Conservation (phyloP, 2,329 filamentous ascomycete species). For the Calonectria montana region DNA sequence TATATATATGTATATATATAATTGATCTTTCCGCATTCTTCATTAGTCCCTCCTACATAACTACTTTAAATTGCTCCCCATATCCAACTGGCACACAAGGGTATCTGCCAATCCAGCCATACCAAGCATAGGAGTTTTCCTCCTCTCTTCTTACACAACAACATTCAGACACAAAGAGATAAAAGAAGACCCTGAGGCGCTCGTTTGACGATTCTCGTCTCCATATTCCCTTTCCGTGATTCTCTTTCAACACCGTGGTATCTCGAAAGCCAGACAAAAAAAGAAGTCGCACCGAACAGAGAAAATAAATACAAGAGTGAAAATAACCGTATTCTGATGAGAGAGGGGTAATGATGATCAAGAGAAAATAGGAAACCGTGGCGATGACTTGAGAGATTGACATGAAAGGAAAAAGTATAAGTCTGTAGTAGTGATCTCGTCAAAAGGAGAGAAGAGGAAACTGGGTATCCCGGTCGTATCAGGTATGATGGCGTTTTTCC, state of each 20-base stretch:
- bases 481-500: constrained; percentile 17
- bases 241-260: constrained; percentile 39
- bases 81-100: constrained; percentile 22
- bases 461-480: constrained; percentile 39
- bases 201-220: constrained; percentile 14
- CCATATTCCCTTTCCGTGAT: constrained; percentile 1
- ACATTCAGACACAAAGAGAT: constrained; percentile 1
- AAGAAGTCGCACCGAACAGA: constrained; percentile 15
- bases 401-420: constrained; percentile 19
- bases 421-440: constrained; percentile 30
- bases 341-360: constrained; percentile 19
- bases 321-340: background rate
- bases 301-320: constrained; percentile 10
- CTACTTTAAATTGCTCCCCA: constrained; percentile 11
- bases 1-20: background rate
- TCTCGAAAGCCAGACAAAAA: constrained; percentile 40
- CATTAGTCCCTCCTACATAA: constrained; percentile 32
- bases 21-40: constrained; percentile 19
- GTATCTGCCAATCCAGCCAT: constrained; percentile 22
- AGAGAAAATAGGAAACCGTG: constrained; percentile 21
- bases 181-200: constrained; percentile 7
- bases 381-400: constrained; percentile 13
- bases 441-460: constrained; percentile 34
- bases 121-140: background rate
- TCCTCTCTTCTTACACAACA: constrained; percentile 14